Evolutionary conservation across 192 early-diverging fungal species (phyloP).

Genomic region (Coemansia sp.): DNA sequence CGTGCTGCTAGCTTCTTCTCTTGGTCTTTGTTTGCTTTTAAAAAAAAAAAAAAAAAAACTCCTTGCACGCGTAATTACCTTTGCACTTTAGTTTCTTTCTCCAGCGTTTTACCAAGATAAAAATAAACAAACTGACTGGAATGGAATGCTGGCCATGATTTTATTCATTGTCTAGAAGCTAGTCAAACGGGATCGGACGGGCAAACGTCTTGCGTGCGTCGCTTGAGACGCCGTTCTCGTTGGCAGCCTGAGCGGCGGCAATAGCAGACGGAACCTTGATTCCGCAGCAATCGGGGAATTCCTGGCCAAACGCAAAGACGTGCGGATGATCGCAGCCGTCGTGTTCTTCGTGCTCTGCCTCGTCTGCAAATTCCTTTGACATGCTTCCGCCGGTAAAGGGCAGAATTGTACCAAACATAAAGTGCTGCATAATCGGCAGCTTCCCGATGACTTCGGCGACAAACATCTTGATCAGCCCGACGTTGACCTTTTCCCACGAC

Average conservation of each 20-base stretch:
- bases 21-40: not conserved
- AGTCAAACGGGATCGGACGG: slow-evolving; percentile 56
- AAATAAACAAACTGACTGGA: not conserved
- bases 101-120: too few species aligned
- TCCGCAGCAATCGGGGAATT: slow-evolving; percentile 56
- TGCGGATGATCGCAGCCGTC: slow-evolving; percentile 42
- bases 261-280: slow-evolving; percentile 57
- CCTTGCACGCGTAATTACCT: not conserved
- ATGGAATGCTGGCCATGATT: not conserved
- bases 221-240: slow-evolving; percentile 7
- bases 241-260: slow-evolving; percentile 34
- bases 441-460: slow-evolving; percentile 86
- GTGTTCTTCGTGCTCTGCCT: slow-evolving; percentile 18
- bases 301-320: slow-evolving; percentile 54
- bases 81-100: too few species aligned
- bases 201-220: slow-evolving; percentile 30
- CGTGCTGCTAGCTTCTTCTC: slow-evolving; percentile 29
- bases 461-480: slow-evolving; percentile 95
- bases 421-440: slow-evolving; percentile 96
- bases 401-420: slow-evolving; percentile 83
- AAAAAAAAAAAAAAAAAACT: not conserved
- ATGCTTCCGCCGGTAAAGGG: slow-evolving; percentile 60
- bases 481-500: slow-evolving; percentile 87
- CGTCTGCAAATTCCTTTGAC: slow-evolving; percentile 5
- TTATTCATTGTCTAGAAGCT: not conserved